phyloP scores from a whole-genome alignment of 2,329 filamentous ascomycete species.

The Aspergillus sp. region DNA sequence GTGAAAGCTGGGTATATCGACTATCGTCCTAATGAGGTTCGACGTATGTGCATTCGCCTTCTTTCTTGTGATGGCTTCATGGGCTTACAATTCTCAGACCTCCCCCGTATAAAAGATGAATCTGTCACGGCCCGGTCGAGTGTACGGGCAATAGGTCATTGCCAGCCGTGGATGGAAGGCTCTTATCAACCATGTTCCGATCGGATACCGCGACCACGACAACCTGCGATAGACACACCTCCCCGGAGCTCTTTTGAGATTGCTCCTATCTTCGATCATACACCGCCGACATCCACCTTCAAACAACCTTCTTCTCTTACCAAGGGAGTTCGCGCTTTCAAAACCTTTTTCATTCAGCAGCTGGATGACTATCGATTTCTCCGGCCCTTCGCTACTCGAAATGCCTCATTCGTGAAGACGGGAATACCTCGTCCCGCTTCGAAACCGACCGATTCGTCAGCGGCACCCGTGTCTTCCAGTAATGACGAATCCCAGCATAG shows the following conservation, averaged over 20 bases:
- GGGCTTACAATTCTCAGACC: conserved; percentile 3
- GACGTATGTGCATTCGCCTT: conserved; percentile 17
- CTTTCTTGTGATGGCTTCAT: conserved; percentile 8
- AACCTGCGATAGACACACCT: conserved; percentile 7
- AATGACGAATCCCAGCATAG: conserved; percentile 1
- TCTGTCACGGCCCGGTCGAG: conserved; percentile 11
- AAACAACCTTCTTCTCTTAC: conserved; percentile 21
- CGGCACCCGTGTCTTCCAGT: conserved; percentile 4
- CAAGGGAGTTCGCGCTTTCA: conserved; percentile 25
- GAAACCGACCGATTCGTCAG: conserved; percentile 9
- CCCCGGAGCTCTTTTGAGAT: conserved; percentile 15
- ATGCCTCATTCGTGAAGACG: conserved; percentile 4
- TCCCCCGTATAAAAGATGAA: conserved; percentile 21
- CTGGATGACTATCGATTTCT: conserved; percentile 22
- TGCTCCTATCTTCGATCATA: conserved; percentile 13
- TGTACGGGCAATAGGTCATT: conserved; percentile 8
- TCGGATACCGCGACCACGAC: conserved; percentile 7
- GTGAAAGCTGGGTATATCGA: conserved; percentile 23
- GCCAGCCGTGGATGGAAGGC: conserved; percentile 13
- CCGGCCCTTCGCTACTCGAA: conserved; percentile 16
- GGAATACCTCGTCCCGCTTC: conserved; percentile 4
- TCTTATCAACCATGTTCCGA: conserved; percentile 6
- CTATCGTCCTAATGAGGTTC: conserved; percentile 15
- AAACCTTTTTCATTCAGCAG: conserved; percentile 24
- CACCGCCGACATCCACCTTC: conserved; percentile 8